phyloP scores from a whole-genome alignment of 176 grass and related monocot species.

The Raddia guianensis region DNA sequence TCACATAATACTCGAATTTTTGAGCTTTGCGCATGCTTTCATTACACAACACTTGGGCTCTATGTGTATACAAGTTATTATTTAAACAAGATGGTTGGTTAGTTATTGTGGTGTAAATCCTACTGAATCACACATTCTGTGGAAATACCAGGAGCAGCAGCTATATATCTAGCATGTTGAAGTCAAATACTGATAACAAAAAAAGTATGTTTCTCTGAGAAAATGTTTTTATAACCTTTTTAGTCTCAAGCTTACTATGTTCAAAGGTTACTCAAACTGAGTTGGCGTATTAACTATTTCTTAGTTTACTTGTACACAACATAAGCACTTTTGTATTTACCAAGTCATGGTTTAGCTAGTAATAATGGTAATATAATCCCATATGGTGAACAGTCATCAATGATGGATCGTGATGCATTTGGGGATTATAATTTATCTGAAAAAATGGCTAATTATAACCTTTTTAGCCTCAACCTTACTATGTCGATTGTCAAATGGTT shows the following conservation, averaged over 20 bases:
- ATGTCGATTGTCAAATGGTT: background rate
- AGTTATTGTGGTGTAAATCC: background rate
- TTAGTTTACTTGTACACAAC: too few species aligned
- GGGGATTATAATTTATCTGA: background rate
- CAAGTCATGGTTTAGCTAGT: too few species aligned
- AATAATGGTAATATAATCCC: too few species aligned
- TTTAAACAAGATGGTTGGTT: background rate
- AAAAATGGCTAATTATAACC: background rate
- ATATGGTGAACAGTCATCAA: too few species aligned
- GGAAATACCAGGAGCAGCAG: background rate
- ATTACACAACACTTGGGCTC: background rate
- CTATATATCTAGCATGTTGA: background rate
- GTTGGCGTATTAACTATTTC: too few species aligned
- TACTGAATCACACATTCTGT: background rate
- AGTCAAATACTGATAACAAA: conserved; percentile 3
- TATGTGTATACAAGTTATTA: background rate
- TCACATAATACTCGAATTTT: background rate
- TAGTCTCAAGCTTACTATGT: background rate
- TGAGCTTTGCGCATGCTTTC: background rate
- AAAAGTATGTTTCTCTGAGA: background rate
- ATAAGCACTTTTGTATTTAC: too few species aligned
- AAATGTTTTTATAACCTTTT: background rate
- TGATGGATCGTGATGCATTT: background rate
- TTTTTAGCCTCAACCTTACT: background rate
- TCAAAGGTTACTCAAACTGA: background rate